phyloP scores from a whole-genome alignment of 75 land plant genomes.

The Selaginella moellendorffii region DNA sequence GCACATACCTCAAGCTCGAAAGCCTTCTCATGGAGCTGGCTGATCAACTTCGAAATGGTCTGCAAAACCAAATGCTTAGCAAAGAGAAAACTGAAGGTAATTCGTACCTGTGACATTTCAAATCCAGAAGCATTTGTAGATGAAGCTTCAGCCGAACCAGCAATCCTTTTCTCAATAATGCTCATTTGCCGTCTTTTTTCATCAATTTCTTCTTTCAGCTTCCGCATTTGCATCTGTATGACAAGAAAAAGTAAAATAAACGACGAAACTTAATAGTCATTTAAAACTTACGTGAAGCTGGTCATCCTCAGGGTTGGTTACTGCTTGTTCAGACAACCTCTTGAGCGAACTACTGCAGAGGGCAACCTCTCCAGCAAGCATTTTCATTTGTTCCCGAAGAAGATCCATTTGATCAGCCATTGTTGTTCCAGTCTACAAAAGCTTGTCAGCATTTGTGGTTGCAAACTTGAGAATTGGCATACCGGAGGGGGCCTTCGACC shows the following conservation, averaged over 20 bases:
- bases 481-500: constrained; percentile 39
- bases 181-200: background rate
- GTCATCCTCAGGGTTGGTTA: constrained; percentile 29
- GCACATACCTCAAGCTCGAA: constrained; percentile 80
- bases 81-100: too few species aligned
- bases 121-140: background rate
- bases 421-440: background rate
- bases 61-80: constrained; percentile 28
- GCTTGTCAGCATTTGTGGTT: background rate
- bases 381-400: constrained; percentile 43
- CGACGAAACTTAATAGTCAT: background rate
- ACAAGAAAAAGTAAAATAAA: background rate
- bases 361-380: constrained; percentile 51
- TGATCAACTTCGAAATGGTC: constrained; percentile 59
- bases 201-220: background rate
- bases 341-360: constrained; percentile 37
- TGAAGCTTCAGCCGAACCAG: background rate
- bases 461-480: constrained; percentile 8
- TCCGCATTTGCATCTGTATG: background rate
- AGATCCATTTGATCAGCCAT: constrained; percentile 42
- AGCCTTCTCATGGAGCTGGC: constrained; percentile 74
- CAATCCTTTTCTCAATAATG: background rate
- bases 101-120: background rate
- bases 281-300: constrained; percentile 29
- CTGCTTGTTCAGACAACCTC: constrained; percentile 36